phyloP scores from a whole-genome alignment of 306 rosid genomes.

The Cercis canadensis region DNA sequence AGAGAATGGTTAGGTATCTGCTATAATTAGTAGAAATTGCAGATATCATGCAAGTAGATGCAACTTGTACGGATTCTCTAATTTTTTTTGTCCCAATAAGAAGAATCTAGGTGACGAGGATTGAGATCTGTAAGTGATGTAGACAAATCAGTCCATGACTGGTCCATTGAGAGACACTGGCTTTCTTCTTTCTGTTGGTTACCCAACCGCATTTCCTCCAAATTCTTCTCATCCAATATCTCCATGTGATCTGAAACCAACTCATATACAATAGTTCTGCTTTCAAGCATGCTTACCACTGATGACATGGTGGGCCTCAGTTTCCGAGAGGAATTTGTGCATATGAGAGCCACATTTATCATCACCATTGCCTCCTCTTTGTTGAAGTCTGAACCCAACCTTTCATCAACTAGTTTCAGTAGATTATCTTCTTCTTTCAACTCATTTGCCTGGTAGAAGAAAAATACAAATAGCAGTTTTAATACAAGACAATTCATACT shows the following conservation, averaged over 20 bases:
- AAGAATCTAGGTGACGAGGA: conserved; percentile 38
- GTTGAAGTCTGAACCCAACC: conserved; percentile 33
- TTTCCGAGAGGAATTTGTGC: conserved; percentile 40
- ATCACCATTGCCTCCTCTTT: conserved; percentile 38
- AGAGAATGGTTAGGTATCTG: too few relatives aligned
- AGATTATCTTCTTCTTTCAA: conserved; percentile 44
- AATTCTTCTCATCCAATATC: conserved; percentile 33
- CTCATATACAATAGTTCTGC: conserved; percentile 33
- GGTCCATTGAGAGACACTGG: conserved; percentile 33
- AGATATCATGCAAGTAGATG: neutral
- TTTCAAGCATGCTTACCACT: conserved; percentile 51
- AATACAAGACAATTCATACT: neutral
- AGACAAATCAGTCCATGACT: conserved; percentile 14
- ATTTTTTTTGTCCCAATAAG: neutral
- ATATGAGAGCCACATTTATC: conserved; percentile 51
- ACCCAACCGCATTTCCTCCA: conserved; percentile 14
- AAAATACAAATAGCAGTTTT: neutral
- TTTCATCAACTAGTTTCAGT: conserved; percentile 50
- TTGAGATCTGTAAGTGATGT: conserved; percentile 30
- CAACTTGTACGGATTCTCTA: neutral
- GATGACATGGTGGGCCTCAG: conserved; percentile 50
- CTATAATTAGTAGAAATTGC: too few relatives aligned
- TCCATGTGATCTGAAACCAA: conserved; percentile 31
- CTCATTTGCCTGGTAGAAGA: conserved; percentile 29
- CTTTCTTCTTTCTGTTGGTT: conserved; percentile 8